phyloP scores from a whole-genome alignment of 2,329 filamentous ascomycete genomes.

The Aspergillus fructus region DNA sequence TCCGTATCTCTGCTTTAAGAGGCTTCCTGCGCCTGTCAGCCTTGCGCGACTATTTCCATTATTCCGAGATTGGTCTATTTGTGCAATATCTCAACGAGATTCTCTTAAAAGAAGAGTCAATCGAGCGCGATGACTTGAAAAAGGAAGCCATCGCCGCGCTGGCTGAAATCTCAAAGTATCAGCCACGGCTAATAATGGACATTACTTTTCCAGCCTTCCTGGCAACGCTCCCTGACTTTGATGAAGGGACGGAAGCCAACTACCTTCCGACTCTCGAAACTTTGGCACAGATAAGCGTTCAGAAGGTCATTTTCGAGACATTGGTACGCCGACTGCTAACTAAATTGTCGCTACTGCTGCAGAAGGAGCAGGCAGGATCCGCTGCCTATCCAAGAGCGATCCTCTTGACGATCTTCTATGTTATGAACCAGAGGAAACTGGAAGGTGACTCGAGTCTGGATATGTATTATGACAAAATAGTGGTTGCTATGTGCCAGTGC shows the following conservation, averaged over 20 bases:
- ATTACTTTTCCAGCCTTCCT: conserved; percentile 67
- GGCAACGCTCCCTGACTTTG: conserved; percentile 60
- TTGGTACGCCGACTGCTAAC: conserved; percentile 63
- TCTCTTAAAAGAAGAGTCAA: conserved; percentile 58
- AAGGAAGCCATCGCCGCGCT: conserved; percentile 59
- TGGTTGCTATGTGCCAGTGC: conserved; percentile 43
- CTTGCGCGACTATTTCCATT: conserved; percentile 48
- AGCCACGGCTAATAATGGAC: conserved; percentile 62
- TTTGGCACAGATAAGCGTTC: conserved; percentile 63
- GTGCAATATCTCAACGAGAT: conserved; percentile 61
- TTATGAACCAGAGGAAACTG: conserved; percentile 55
- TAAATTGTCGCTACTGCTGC: conserved; percentile 59
- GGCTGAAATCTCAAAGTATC: conserved; percentile 61
- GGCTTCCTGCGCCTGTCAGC: conserved; percentile 49
- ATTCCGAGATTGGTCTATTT: conserved; percentile 53
- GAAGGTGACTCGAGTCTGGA: conserved; percentile 44
- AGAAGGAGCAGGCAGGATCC: conserved; percentile 47
- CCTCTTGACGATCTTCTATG: conserved; percentile 61
- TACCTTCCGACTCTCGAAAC: conserved; percentile 62
- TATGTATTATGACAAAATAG: conserved; percentile 52
- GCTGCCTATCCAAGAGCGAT: conserved; percentile 59
- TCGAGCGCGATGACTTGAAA: conserved; percentile 57
- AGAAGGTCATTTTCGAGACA: conserved; percentile 63
- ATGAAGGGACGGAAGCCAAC: conserved; percentile 44
- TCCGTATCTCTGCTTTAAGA: conserved; percentile 49